These are phyloP conservation scores for Pseudohalonectria lignicola DNA, from an alignment of 2,329 filamentous ascomycete genomes.

Conservation along the genomic window DNA sequence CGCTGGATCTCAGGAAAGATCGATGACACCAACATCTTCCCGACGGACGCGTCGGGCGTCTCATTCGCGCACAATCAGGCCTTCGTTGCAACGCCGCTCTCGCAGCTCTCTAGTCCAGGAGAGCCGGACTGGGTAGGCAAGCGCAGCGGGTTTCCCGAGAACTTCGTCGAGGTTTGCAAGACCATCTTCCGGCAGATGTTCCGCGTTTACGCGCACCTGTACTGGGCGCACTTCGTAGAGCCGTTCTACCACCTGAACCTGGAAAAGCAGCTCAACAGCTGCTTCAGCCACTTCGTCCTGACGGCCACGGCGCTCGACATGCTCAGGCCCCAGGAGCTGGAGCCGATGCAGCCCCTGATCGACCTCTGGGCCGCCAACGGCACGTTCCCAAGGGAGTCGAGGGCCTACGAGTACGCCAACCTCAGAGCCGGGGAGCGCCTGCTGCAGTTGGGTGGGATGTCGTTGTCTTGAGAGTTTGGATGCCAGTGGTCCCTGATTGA, in stretches of 20 bases:
- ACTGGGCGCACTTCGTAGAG: constrained; percentile 88
- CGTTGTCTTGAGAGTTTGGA: constrained; percentile 1
- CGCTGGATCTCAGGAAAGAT: constrained; percentile 97
- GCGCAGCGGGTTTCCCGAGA: constrained; percentile 81
- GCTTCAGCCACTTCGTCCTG: constrained; percentile 75
- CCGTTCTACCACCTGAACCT: constrained; percentile 69
- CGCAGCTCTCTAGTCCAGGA: constrained; percentile 44
- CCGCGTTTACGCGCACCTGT: constrained; percentile 93
- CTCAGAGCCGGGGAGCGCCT: constrained; percentile 47
- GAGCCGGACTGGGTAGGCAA: constrained; percentile 70
- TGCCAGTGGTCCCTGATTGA: no score
- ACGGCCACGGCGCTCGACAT: constrained; percentile 74
- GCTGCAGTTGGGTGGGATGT: constrained; percentile 17
- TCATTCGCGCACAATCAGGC: constrained; percentile 54
- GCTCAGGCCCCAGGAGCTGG: constrained; percentile 78
- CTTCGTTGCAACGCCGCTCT: constrained; percentile 46
- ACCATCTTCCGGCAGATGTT: constrained; percentile 98
- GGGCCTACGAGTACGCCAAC: constrained; percentile 56
- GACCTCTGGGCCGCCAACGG: constrained; percentile 87
- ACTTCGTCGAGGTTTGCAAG: constrained; percentile 84
- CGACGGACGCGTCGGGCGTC: constrained; percentile 66
- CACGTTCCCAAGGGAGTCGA: constrained; percentile 68
- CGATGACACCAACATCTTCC: constrained; percentile 81
- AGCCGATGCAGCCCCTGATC: constrained; percentile 91
- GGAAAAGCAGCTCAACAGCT: constrained; percentile 75